Evolutionary conservation across 805 yeast genomes (phyloP).

Genomic region (Starmerella floricola): DNA sequence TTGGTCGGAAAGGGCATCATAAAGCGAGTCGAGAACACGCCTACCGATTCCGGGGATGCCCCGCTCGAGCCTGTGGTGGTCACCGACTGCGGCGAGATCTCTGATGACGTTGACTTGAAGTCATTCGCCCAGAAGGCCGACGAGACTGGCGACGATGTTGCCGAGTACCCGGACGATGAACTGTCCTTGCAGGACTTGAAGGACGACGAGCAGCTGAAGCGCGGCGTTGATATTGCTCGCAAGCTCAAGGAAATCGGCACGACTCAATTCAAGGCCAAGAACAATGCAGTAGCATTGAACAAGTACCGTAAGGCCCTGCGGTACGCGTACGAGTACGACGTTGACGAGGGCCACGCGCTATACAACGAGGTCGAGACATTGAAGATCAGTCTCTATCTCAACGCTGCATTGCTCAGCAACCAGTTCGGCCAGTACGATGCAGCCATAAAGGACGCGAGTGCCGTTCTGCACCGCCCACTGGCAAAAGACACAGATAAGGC

Average conservation of each 20-base stretch:
- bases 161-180: constrained; percentile 65
- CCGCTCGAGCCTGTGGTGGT: constrained; percentile 64
- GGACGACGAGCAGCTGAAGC: constrained; percentile 30
- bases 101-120: constrained; percentile 44
- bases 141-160: constrained; percentile 76
- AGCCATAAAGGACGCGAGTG: constrained; percentile 48
- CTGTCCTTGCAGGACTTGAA: constrained; percentile 49
- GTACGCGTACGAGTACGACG: constrained; percentile 61
- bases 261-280: constrained; percentile 52
- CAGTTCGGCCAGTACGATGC: constrained; percentile 46
- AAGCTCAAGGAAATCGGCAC: constrained; percentile 70
- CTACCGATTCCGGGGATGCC: constrained; percentile 53
- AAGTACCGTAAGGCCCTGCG: constrained; percentile 65
- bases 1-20: constrained; percentile 72
- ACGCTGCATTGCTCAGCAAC: constrained; percentile 61
- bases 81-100: constrained; percentile 64
- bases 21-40: constrained; percentile 59
- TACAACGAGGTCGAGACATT: constrained; percentile 39
- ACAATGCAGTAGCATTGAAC: constrained; percentile 42
- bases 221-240: constrained; percentile 51
- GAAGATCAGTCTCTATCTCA: constrained; percentile 54
- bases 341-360: constrained; percentile 38
- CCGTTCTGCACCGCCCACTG: constrained; percentile 49
- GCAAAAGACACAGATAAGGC: constrained; percentile 56
- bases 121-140: constrained; percentile 46